Base-by-base conservation (phyloP, 116 monocot genomes). In the Trichopus zeylanicus region DNA sequence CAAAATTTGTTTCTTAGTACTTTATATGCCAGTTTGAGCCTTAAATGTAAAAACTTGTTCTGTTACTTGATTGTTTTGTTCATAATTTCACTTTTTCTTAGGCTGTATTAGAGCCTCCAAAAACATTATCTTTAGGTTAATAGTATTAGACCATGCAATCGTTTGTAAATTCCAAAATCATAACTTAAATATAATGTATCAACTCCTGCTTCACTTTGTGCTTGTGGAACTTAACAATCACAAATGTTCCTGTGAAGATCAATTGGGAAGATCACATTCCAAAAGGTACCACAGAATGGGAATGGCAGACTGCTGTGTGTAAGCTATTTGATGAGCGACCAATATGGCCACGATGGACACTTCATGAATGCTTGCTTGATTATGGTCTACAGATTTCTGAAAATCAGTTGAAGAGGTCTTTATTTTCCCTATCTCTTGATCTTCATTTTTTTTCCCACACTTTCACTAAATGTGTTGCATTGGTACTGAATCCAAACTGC, bases 271-370 rank as follows among this genome's bases (percentile, higher is more conserved):
- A 86, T 28, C 53, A 84, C 28, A 84, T 90, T 31, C 63, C 72
- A 27, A 87, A 65, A 67, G 77, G 65, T 62, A 78, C 87, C 4
- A 0, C 42, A 32, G 84, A 97, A 48, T 97, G 90, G 90, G 59
- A 69, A 49, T 81, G 39, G 53, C 95, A 97, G 67, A 61, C 73
- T 63, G 76, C 76, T 75, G 73, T 97, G 11, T 74, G 74, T 48
- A 81, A 80, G 67, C 65, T 97, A 33, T 97, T 97, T 64, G 84
- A 90, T 38, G 87, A 84, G 62, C 71, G 69, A 11, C 91, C 91
- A 56, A 70, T 97, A 65, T 97, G 95, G 91, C 86, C 87, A 5
- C 86, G 76, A 65, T 69, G 78, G 70, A 87, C 95, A 29, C 58
- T 97, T 30, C 28, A 71, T 67, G 84, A 90, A 47, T 66, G 77